A percentile compares a stretch with the other conserved stretches of the same genome.
Conservation (phyloP, 2,329 filamentous ascomycete species). For the Aspergillus proliferans region DNA sequence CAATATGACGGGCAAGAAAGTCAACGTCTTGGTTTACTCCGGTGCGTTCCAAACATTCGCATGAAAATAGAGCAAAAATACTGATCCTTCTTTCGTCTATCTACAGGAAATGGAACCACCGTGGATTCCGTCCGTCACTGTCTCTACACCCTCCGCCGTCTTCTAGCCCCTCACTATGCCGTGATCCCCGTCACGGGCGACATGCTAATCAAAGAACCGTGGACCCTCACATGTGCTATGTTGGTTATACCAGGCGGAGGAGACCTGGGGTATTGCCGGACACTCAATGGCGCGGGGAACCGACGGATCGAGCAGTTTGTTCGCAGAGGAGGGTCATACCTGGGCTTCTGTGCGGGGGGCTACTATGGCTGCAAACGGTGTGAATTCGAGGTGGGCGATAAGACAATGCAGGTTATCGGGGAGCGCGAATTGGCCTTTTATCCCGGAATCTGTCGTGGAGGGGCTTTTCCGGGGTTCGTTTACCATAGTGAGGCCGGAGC, state of each 20-base stretch:
- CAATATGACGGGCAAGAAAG: conserved; percentile 55
- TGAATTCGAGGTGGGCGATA: conserved; percentile 86
- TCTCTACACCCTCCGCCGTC: conserved; percentile 74
- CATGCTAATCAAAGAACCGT: conserved; percentile 82
- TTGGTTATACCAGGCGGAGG: conserved; percentile 90
- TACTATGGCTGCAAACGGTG: conserved; percentile 80
- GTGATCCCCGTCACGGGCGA: conserved; percentile 77
- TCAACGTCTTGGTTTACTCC: conserved; percentile 92
- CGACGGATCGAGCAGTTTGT: conserved; percentile 78
- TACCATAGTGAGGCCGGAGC: conserved; percentile 86
- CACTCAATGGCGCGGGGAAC: conserved; percentile 83
- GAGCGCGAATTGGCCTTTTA: conserved; percentile 82
- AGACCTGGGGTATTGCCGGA: conserved; percentile 85
- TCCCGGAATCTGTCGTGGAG: conserved; percentile 75
- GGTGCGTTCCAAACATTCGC: conserved; percentile 45
- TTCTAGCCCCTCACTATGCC: conserved; percentile 86
- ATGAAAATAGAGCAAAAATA: not conserved
- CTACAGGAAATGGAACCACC: conserved; percentile 72
- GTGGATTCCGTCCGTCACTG: conserved; percentile 85
- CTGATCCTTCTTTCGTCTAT: not conserved
- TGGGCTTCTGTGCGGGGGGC: conserved; percentile 89
- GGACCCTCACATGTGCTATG: conserved; percentile 77
- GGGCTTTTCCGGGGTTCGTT: conserved; percentile 82
- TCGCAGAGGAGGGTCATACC: conserved; percentile 73
- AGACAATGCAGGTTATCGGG: conserved; percentile 75